A percentile compares a stretch with the other conserved stretches of the same genome.
Evolutionary conservation across 2,329 filamentous ascomycete species (phyloP).

Genomic region (Penicillium sp.): DNA sequence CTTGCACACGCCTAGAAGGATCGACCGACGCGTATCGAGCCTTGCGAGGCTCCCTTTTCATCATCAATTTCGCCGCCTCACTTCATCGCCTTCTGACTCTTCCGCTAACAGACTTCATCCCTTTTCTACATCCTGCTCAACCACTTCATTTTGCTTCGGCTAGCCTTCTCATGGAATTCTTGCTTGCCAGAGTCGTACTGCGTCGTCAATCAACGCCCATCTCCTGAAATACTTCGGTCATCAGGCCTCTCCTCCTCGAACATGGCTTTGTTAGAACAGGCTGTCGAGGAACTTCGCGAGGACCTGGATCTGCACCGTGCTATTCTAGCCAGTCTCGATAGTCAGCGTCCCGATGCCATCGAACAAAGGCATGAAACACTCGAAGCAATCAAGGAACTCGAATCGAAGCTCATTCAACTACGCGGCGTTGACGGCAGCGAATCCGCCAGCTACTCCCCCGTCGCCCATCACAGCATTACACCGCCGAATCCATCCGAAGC

Average conservation of each 20-base stretch:
- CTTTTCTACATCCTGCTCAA: background rate
- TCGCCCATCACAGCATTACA: background rate
- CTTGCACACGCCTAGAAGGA: conserved; percentile 11
- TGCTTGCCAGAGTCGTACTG: conserved; percentile 2
- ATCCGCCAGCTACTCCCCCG: conserved; percentile 8
- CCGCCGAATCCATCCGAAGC: background rate
- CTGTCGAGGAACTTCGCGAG: conserved; percentile 34
- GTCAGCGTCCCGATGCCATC: conserved; percentile 30
- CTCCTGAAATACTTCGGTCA: background rate
- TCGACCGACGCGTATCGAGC: conserved; percentile 2
- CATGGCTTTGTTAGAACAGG: conserved; percentile 24
- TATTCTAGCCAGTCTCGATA: conserved; percentile 36
- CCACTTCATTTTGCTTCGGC: background rate
- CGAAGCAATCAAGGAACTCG: conserved; percentile 29
- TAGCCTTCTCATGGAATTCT: background rate
- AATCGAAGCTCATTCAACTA: conserved; percentile 31
- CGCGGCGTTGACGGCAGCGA: conserved; percentile 20
- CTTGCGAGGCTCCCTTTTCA: background rate
- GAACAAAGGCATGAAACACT: conserved; percentile 34
- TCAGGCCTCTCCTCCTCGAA: background rate
- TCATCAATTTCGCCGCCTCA: background rate
- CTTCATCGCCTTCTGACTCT: background rate
- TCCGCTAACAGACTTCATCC: background rate
- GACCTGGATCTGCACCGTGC: conserved; percentile 39
- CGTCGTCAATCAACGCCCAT: background rate